Base-by-base conservation (phyloP, 2,329 filamentous ascomycete species). In the Beauveria sp. region DNA sequence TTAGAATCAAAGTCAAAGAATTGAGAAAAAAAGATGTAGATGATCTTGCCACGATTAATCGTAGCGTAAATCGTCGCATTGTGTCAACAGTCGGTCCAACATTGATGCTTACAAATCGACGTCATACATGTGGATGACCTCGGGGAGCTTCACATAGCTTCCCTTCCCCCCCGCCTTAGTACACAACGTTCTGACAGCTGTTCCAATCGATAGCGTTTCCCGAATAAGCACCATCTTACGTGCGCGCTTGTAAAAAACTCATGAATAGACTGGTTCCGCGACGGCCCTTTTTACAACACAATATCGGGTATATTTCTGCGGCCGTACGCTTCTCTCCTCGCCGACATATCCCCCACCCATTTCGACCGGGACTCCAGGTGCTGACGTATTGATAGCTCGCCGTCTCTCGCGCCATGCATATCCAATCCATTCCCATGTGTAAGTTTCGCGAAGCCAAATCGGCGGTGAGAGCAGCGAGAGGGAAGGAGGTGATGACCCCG, bases 341-440 rank as follows among this genome's bases (percentile, higher is more conserved):
- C 14, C 40, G 6, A 18, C 52, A 9, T 38, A 22, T 20, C 16
- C 46, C 46, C 20, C 12, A 22, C 12, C 3, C 30, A 2, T 4
- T n/a, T 28, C 12, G 2, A 46, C 28, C 40, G 34, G 49, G 20
- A 26, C 9, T 20, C 16, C 40, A 30, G 20, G 51, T 46, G 34
- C 45, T 61, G 24, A 45, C 46, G 42, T 51, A 28, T 62, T 50
- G 34, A 52, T 63, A 67, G 64, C 34, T 52, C 38, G 62, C 66
- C 50, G 52, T 65, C 63, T 68, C 68, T 38, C 66, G 70, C 68
- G 64, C 66, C 67, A 95, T 95, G 90, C 89, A 93, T 84, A 88
- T 93, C 77, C 84, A 90, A 76, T 89, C 89, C 67, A 93, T 95
- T 76, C 89, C 90, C 62, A 93, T 95, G 89, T 93, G 90, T 92